Percentiles rank a stretch among this genome's conserved stretches.
Evolutionary conservation across 2,329 filamentous ascomycete species (phyloP).

Genomic region (Sclerotinia minor): DNA sequence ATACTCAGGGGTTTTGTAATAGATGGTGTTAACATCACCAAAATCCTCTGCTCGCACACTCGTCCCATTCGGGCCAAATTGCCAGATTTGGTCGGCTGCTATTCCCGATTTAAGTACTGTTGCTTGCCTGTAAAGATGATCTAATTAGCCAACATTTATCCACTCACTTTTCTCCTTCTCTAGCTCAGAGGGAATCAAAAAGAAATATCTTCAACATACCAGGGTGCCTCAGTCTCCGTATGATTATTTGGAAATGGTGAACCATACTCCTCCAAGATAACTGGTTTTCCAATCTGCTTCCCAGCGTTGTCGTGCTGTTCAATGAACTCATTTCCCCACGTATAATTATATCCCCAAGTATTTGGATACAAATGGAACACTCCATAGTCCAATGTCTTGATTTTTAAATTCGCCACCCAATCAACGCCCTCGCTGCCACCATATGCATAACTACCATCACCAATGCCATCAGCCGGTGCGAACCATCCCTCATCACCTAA

Average conservation of each 20-base stretch:
- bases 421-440: conserved; percentile 49
- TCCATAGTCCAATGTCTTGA: conserved; percentile 52
- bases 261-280: conserved; percentile 46
- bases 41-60: conserved; percentile 27
- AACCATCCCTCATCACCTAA: conserved; percentile 65
- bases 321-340: conserved; percentile 51
- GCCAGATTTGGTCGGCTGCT: conserved; percentile 38
- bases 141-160: neutral
- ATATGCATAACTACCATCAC: conserved; percentile 49
- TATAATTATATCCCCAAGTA: conserved; percentile 44
- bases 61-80: conserved; percentile 34
- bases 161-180: too few relatives aligned
- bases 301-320: conserved; percentile 47
- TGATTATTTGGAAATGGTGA: conserved; percentile 35
- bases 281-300: conserved; percentile 44
- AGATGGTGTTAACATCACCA: conserved; percentile 37
- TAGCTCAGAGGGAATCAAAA: neutral
- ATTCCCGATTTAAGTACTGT: conserved; percentile 33
- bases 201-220: neutral
- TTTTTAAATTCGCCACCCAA: conserved; percentile 50
- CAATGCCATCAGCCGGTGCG: conserved; percentile 41
- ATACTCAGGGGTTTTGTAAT: conserved; percentile 33
- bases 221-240: conserved; percentile 32
- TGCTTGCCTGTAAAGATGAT: conserved; percentile 28
- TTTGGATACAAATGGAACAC: conserved; percentile 55